A percentile compares a stretch with the other conserved stretches of the same genome.
Conservation (phyloP, 352 stramenopile genomes). For the Pythium insidiosum region DNA sequence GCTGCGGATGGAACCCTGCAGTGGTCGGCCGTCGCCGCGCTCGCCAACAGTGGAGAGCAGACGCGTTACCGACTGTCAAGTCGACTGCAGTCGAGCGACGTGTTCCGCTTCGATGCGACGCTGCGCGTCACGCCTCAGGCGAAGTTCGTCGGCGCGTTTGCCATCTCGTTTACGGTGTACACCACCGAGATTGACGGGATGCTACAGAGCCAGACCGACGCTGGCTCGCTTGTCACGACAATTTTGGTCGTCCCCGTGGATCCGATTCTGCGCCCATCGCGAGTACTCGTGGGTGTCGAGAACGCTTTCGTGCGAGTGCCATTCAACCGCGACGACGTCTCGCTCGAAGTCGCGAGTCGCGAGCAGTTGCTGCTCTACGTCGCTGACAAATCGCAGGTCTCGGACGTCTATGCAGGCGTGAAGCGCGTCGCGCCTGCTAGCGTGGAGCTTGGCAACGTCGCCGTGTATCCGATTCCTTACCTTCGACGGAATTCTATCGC, state of each 20-base stretch:
- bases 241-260: constrained; percentile 9
- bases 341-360: constrained; percentile 21
- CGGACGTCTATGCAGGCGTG: constrained; percentile 27
- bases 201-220: background rate
- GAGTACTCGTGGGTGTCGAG: constrained; percentile 1
- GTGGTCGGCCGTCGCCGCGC: background rate
- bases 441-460: constrained; percentile 9
- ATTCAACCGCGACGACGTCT: constrained; percentile 23
- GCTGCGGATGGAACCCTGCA: background rate
- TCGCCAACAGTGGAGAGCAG: background rate
- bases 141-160: background rate
- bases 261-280: constrained; percentile 5
- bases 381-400: constrained; percentile 21
- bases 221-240: background rate
- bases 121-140: background rate
- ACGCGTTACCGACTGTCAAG: no score
- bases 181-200: background rate
- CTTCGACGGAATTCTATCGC: constrained; percentile 14
- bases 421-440: constrained; percentile 9
- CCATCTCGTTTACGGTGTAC: background rate
- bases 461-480: constrained; percentile 33
- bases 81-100: background rate
- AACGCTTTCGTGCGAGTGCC: constrained; percentile 34
- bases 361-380: constrained; percentile 34
- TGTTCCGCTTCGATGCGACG: background rate